A percentile compares a stretch with the other conserved stretches of the same genome.
Conservation (phyloP, 2,329 filamentous ascomycete species). For the Didymella lethalis region DNA sequence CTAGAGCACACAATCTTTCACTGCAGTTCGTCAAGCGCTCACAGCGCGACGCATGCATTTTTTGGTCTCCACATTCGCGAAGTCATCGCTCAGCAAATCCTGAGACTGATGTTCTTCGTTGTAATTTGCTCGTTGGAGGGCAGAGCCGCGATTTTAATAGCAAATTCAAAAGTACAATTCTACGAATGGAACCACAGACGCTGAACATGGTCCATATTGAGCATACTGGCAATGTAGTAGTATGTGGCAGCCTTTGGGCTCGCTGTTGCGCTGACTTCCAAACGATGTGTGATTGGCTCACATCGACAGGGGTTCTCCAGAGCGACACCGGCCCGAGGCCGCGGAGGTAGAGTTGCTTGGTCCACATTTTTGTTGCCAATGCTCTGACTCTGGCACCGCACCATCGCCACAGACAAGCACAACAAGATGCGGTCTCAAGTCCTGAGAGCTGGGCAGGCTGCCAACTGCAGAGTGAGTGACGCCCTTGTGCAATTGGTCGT, state of each 20-base stretch:
- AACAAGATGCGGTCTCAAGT: constrained; percentile 48
- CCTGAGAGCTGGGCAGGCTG: constrained; percentile 41
- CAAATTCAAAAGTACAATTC: neutral
- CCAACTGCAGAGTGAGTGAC: constrained; percentile 44
- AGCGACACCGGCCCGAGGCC: constrained; percentile 20
- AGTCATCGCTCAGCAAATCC: neutral
- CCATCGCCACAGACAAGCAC: constrained; percentile 28
- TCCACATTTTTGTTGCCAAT: constrained; percentile 38
- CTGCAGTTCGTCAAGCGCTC: neutral
- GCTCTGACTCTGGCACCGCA: constrained; percentile 26
- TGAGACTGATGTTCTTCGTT: neutral
- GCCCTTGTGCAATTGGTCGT: constrained; percentile 7
- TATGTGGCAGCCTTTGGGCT: neutral
- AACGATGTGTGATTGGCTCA: constrained; percentile 35
- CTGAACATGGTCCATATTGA: neutral
- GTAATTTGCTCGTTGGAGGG: neutral
- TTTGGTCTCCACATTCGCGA: neutral
- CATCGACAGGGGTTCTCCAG: constrained; percentile 30
- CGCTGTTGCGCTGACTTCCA: constrained; percentile 26
- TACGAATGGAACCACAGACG: neutral
- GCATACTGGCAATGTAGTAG: neutral
- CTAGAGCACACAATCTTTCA: constrained; percentile 6
- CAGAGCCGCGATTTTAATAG: constrained; percentile 1
- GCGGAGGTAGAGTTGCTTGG: constrained; percentile 13
- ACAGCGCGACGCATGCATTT: neutral